phyloP scores from a whole-genome alignment of 768 basidiomycete species.

The Sporobolomyces roseus region DNA sequence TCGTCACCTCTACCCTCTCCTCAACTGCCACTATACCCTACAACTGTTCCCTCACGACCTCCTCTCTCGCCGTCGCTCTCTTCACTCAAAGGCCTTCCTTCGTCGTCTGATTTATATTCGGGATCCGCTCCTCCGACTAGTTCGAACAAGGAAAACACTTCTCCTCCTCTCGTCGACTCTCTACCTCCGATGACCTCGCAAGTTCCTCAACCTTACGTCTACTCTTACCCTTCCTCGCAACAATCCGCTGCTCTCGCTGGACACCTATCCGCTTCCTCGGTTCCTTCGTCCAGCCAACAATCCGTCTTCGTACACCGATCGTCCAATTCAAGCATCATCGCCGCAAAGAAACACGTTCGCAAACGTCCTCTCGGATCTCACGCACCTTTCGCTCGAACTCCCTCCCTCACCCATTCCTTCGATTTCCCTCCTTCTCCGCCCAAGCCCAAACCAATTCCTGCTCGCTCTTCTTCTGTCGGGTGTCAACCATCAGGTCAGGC shows the following conservation, averaged over 20 bases:
- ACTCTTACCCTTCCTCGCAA: conserved; percentile 12
- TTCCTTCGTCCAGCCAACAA: neutral
- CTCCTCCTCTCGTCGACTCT: neutral
- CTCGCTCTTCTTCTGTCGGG: neutral
- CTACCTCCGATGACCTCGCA: neutral
- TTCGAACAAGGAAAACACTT: conserved; percentile 19
- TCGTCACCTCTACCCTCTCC: conserved; percentile 24
- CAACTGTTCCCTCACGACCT: neutral
- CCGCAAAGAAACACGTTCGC: conserved; percentile 40
- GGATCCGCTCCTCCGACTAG: neutral
- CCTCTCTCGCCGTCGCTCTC: neutral
- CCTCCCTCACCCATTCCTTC: conserved; percentile 37
- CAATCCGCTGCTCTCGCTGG: neutral
- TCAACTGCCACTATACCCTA: neutral
- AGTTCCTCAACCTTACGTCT: conserved; percentile 8
- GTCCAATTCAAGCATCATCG: conserved; percentile 33
- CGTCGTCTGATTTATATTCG: neutral
- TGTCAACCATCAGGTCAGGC: neutral
- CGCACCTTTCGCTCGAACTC: conserved; percentile 38
- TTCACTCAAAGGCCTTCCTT: neutral
- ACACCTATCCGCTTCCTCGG: neutral
- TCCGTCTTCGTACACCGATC: conserved; percentile 30
- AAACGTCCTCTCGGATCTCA: conserved; percentile 39
- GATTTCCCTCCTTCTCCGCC: conserved; percentile 34
- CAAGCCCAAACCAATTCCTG: neutral